These are phyloP conservation scores for Xylaria sp. DNA, from an alignment of 2,329 filamentous ascomycete species.

Conservation along the genomic window DNA sequence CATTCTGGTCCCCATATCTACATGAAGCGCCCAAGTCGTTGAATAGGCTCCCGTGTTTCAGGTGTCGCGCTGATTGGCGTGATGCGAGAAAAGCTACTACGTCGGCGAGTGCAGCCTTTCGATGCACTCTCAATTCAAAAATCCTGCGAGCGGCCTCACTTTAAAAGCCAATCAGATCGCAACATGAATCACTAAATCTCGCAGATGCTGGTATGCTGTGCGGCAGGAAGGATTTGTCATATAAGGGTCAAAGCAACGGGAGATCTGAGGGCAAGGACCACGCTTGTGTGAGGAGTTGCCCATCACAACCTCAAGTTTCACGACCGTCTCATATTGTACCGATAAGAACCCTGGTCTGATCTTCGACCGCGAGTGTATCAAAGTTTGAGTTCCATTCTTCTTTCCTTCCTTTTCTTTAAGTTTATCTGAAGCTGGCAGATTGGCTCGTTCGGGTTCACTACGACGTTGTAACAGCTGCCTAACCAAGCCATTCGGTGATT, in stretches of 20 bases:
- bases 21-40: conserved; percentile 12
- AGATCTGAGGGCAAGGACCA: conserved; percentile 1
- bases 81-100: not conserved
- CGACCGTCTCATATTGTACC: conserved; percentile 35
- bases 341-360: not conserved
- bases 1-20: not conserved
- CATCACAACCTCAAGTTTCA: conserved; percentile 33
- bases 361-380: not conserved
- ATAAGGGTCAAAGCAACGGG: conserved; percentile 24
- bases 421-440: no score
- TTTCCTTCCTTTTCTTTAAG: no score
- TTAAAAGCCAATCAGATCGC: not conserved
- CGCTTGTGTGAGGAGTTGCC: not conserved
- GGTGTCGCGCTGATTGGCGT: conserved; percentile 8
- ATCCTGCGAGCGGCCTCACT: conserved; percentile 12
- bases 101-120: not conserved
- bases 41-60: conserved; percentile 24
- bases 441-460: no score
- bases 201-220: conserved; percentile 1
- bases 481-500: no score
- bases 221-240: conserved; percentile 24
- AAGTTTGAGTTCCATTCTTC: not conserved
- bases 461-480: no score
- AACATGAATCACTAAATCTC: not conserved
- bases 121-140: not conserved